These are phyloP conservation scores for Hypoxylon sp. DNA, from an alignment of 2,329 filamentous ascomycete species.

Conservation along the genomic window DNA sequence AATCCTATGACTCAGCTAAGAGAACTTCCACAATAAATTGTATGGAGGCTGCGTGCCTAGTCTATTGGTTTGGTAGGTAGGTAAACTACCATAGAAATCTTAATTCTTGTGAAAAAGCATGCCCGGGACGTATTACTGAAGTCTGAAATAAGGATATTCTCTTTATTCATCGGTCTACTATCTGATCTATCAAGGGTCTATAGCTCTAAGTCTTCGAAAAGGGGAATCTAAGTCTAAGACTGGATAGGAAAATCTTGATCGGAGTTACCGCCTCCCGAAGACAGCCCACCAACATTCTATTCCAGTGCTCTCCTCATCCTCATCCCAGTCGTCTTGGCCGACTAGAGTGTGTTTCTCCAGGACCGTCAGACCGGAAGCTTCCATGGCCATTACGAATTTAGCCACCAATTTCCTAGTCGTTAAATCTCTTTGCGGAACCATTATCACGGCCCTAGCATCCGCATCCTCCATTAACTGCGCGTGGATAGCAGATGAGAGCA, in stretches of 20 bases:
- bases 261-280: constrained; percentile 58
- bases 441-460: constrained; percentile 78
- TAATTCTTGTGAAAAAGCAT: background rate
- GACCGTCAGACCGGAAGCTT: constrained; percentile 62
- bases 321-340: constrained; percentile 82
- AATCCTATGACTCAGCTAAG: background rate
- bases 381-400: constrained; percentile 75
- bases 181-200: constrained; percentile 10
- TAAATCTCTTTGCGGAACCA: constrained; percentile 83
- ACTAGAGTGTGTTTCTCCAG: constrained; percentile 73
- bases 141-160: too few species aligned
- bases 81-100: background rate
- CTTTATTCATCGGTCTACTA: constrained; percentile 3
- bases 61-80: too few species aligned
- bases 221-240: constrained; percentile 11
- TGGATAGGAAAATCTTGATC: background rate
- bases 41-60: background rate
- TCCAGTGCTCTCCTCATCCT: constrained; percentile 61
- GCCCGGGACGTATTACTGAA: too few species aligned
- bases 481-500: constrained; percentile 79
- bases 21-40: background rate
- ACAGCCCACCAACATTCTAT: constrained; percentile 80
- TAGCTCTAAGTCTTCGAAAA: constrained; percentile 2
- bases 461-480: constrained; percentile 72
- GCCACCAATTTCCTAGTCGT: constrained; percentile 74